Evolutionary conservation across 176 grass and related monocot genomes (phyloP).

Genomic region (barley (Hordeum vulgare)): DNA sequence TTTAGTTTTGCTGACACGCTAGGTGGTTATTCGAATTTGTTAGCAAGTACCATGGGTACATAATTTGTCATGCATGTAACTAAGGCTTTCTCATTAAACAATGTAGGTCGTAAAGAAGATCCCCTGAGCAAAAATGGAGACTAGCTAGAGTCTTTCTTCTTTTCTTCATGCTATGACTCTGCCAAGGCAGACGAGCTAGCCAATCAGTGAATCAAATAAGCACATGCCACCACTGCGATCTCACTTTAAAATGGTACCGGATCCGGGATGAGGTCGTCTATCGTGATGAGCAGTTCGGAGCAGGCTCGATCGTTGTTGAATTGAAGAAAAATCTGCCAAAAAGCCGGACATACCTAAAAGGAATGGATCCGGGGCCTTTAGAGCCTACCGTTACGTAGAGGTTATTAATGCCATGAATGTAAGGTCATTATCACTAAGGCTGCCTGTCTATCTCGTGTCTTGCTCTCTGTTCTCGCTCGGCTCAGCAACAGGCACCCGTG

Average conservation of each 20-base stretch:
- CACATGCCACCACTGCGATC: background rate
- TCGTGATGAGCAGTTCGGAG: background rate
- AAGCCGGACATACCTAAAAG: constrained; percentile 40
- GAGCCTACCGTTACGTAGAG: constrained; percentile 14
- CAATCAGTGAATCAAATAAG: background rate
- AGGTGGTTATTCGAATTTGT: too few species aligned
- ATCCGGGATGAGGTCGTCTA: background rate
- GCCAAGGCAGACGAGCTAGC: background rate
- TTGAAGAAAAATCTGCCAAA: constrained; percentile 6
- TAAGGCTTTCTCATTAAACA: background rate
- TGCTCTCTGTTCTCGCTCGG: background rate
- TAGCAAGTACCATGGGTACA: too few species aligned
- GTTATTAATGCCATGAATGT: constrained; percentile 21
- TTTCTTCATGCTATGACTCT: background rate
- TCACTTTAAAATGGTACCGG: background rate
- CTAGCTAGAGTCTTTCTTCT: background rate
- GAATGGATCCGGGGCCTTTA: background rate
- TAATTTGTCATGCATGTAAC: too few species aligned
- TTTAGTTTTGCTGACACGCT: too few species aligned
- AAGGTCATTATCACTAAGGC: constrained; percentile 19
- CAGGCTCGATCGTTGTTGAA: background rate
- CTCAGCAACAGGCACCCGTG: background rate
- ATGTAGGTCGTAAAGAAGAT: background rate
- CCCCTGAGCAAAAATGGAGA: background rate
- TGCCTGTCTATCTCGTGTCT: background rate